Percentiles rank a stretch among this genome's conserved stretches.
Evolutionary conservation across 495 filamentous ascomycete genomes (phyloP).

Genomic region (Penicillium goetzii): DNA sequence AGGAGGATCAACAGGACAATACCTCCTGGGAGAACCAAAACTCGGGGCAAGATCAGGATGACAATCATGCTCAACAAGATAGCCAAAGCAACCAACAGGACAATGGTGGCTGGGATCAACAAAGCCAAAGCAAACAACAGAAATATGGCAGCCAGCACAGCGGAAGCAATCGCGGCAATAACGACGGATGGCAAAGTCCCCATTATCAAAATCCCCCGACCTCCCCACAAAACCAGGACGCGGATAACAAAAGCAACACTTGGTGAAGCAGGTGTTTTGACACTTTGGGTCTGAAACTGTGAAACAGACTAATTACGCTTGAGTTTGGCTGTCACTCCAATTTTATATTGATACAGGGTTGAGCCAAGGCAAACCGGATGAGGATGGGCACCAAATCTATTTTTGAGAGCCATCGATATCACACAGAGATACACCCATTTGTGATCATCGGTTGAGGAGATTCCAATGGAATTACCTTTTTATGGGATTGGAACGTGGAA

Average conservation of each 20-base stretch:
- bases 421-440: neutral
- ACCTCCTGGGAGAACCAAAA: neutral
- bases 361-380: neutral
- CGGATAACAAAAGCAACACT: too few relatives aligned
- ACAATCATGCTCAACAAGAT: neutral
- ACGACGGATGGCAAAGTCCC: neutral
- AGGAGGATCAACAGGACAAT: neutral
- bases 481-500: neutral
- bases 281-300: too few relatives aligned
- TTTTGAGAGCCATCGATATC: neutral
- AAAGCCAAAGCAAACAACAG: too few relatives aligned
- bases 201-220: too few relatives aligned
- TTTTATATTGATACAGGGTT: neutral
- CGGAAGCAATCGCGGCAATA: neutral
- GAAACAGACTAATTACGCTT: too few relatives aligned
- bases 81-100: neutral
- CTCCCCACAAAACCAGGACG: too few relatives aligned
- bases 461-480: neutral
- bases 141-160: neutral
- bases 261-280: too few relatives aligned
- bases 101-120: neutral
- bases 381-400: neutral
- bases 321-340: too few relatives aligned
- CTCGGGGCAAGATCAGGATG: neutral
- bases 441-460: neutral